Evolutionary conservation across 352 stramenopile genomes (phyloP).

Genomic region (Globisporangium acanthophoron): DNA sequence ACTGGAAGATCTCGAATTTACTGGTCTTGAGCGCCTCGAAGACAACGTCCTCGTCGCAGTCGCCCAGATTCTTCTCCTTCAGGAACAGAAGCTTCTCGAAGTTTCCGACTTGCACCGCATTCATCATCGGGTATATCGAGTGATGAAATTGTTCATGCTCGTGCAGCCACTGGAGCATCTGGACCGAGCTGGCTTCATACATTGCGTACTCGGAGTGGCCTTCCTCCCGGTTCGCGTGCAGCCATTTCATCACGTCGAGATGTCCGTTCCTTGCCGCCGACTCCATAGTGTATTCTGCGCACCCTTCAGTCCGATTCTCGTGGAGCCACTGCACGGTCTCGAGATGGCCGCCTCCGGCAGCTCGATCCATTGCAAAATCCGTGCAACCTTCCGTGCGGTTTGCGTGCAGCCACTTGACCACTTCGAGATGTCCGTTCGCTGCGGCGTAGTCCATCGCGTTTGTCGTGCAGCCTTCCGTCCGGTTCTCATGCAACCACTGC

Average conservation of each 20-base stretch:
- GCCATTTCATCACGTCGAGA: not conserved
- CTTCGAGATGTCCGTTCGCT: not conserved
- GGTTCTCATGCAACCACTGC: not conserved
- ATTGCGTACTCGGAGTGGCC: not conserved
- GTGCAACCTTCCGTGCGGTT: conserved; percentile 14
- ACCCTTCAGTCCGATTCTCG: conserved; percentile 20
- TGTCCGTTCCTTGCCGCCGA: conserved; percentile 8
- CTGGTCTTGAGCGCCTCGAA: too few species aligned
- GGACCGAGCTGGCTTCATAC: not conserved
- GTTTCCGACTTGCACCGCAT: not conserved
- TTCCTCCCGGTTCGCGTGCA: not conserved
- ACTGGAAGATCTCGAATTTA: too few species aligned
- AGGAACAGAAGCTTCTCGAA: not conserved
- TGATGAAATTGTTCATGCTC: not conserved
- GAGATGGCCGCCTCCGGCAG: conserved; percentile 13
- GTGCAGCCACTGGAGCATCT: not conserved
- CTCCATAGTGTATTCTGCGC: too few species aligned
- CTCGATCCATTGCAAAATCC: not conserved
- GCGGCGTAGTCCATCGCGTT: not conserved
- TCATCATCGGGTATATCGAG: not conserved
- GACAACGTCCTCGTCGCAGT: too few species aligned
- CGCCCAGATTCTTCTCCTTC: not conserved
- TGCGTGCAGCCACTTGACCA: conserved; percentile 9
- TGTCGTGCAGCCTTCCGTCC: not conserved
- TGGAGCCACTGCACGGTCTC: conserved; percentile 29